phyloP scores from a whole-genome alignment of 352 stramenopile genomes.

The Pythium guiyangense region DNA sequence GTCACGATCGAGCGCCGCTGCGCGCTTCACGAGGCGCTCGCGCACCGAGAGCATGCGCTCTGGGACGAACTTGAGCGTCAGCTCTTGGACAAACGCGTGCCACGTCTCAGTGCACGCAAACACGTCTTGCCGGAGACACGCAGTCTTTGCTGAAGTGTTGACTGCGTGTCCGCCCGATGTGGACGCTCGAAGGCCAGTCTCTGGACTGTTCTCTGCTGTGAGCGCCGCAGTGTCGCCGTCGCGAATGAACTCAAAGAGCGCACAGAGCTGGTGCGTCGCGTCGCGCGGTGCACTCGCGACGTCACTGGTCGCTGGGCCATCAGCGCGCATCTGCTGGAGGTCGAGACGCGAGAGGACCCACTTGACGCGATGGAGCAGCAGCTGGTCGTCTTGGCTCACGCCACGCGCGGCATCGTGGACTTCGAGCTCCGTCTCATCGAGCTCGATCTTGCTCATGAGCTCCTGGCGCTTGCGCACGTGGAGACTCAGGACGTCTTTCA shows the following conservation, averaged over 20 bases:
- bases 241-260: slow-evolving; percentile 74
- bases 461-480: slow-evolving; percentile 43
- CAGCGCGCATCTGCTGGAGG: slow-evolving; percentile 17
- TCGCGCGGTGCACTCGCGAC: neutral
- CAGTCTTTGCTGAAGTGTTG: slow-evolving; percentile 1
- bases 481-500: slow-evolving; percentile 51
- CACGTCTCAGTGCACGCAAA: slow-evolving; percentile 36
- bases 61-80: slow-evolving; percentile 67
- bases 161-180: slow-evolving; percentile 1
- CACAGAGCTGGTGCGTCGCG: slow-evolving; percentile 58
- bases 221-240: slow-evolving; percentile 39
- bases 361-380: slow-evolving; percentile 69
- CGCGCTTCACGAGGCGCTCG: slow-evolving; percentile 52
- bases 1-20: slow-evolving; percentile 40
- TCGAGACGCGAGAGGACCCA: slow-evolving; percentile 74
- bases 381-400: slow-evolving; percentile 31
- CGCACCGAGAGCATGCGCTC: slow-evolving; percentile 58
- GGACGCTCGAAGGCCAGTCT: slow-evolving; percentile 16
- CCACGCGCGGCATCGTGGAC: slow-evolving; percentile 27
- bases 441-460: slow-evolving; percentile 41
- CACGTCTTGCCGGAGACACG: slow-evolving; percentile 30
- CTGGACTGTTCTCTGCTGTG: slow-evolving; percentile 49
- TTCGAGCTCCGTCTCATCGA: slow-evolving; percentile 55
- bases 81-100: slow-evolving; percentile 51
- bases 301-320: slow-evolving; percentile 3